phyloP scores from a whole-genome alignment of 768 basidiomycete genomes.

The Candolleomyces eurysporus region DNA sequence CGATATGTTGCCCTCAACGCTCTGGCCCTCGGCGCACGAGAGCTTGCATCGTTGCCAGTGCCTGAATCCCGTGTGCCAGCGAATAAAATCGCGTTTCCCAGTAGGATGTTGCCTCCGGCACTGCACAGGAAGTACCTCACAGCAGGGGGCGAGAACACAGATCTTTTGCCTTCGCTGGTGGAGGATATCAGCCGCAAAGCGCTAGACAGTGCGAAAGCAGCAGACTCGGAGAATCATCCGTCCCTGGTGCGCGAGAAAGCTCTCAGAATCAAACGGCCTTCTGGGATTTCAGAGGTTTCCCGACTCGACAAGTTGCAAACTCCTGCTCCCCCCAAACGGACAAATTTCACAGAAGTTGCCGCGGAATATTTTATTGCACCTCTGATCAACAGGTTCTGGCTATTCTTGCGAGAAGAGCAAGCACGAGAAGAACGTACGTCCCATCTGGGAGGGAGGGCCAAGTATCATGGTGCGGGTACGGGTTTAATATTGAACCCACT shows the following conservation, averaged over 20 bases:
- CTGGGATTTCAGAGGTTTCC: slow-evolving; percentile 45
- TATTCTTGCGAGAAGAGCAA: slow-evolving; percentile 85
- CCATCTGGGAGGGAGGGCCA: slow-evolving; percentile 47
- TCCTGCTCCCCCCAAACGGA: slow-evolving; percentile 13
- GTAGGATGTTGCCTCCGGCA: slow-evolving; percentile 69
- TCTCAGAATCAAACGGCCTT: slow-evolving; percentile 56
- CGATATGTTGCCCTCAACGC: slow-evolving; percentile 85
- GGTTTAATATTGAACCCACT: slow-evolving; percentile 80
- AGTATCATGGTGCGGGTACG: slow-evolving; percentile 73
- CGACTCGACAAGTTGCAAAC: not conserved
- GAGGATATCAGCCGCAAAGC: slow-evolving; percentile 61
- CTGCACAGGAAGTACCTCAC: slow-evolving; percentile 71
- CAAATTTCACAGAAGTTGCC: slow-evolving; percentile 67
- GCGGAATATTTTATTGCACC: slow-evolving; percentile 89
- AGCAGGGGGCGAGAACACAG: slow-evolving; percentile 33
- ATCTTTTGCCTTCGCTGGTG: slow-evolving; percentile 55
- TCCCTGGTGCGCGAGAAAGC: slow-evolving; percentile 71
- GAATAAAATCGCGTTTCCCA: slow-evolving; percentile 63
- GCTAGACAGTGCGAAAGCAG: slow-evolving; percentile 55
- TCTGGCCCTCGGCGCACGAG: slow-evolving; percentile 81
- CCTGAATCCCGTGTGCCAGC: slow-evolving; percentile 28
- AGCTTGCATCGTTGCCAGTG: slow-evolving; percentile 57
- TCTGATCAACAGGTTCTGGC: slow-evolving; percentile 91
- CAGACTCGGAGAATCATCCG: slow-evolving; percentile 51
- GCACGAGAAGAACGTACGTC: slow-evolving; percentile 70